Evolutionary conservation across 2,329 filamentous ascomycete genomes (phyloP).

Genomic region (Colletotrichum tropicale): DNA sequence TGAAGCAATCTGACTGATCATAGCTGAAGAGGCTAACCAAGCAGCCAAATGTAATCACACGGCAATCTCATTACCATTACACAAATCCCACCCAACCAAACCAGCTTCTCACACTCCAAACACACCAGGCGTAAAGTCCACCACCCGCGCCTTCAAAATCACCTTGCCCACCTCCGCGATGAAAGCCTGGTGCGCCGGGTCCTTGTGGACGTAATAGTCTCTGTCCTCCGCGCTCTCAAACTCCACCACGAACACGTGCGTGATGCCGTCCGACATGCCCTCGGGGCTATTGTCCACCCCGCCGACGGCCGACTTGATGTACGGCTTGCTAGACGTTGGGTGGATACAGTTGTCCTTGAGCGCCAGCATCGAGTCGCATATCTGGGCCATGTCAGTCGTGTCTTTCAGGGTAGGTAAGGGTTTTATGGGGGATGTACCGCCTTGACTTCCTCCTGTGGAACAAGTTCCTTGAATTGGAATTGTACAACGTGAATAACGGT

Average conservation of each 20-base stretch:
- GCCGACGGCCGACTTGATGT: constrained; percentile 62
- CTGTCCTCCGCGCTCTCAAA: constrained; percentile 69
- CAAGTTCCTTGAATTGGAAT: constrained; percentile 65
- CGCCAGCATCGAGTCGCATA: constrained; percentile 41
- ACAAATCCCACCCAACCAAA: not conserved
- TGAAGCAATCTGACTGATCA: not conserved
- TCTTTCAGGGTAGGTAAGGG: not conserved
- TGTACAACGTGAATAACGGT: constrained; percentile 71
- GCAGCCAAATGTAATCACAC: not conserved
- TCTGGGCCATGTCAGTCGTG: constrained; percentile 24
- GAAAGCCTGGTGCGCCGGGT: constrained; percentile 68
- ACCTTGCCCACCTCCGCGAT: constrained; percentile 51
- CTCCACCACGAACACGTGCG: constrained; percentile 72
- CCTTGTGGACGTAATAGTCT: constrained; percentile 70
- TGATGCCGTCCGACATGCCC: constrained; percentile 63
- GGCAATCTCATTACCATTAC: not conserved
- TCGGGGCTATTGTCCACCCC: constrained; percentile 68
- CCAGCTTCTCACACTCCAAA: constrained; percentile 11
- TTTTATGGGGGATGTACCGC: constrained; percentile 48
- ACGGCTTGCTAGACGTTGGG: constrained; percentile 60
- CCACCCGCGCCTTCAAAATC: constrained; percentile 58
- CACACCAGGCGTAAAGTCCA: constrained; percentile 63
- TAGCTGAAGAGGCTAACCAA: not conserved
- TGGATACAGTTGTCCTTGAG: constrained; percentile 67
- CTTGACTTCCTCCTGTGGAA: constrained; percentile 53